phyloP scores from a whole-genome alignment of 192 early-diverging fungal species.

The Paraglomus occultum region DNA sequence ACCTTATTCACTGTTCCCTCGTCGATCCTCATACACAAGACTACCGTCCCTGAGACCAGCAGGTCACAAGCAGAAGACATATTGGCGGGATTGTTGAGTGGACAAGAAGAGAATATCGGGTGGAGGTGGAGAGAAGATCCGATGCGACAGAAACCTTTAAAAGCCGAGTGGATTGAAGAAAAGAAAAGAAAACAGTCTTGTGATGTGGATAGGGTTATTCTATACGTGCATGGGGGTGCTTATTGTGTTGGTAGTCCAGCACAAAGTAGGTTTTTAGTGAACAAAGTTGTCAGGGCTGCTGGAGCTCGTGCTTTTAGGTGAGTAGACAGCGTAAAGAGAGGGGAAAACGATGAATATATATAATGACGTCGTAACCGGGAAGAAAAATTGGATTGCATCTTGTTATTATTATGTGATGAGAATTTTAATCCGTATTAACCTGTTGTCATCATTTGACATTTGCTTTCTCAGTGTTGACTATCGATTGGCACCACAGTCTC shows the following conservation, averaged over 20 bases:
- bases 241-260: slow-evolving; percentile 52
- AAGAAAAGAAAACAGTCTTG: slow-evolving; percentile 35
- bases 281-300: slow-evolving; percentile 49
- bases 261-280: slow-evolving; percentile 44
- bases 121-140: slow-evolving; percentile 53
- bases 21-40: background rate
- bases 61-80: slow-evolving; percentile 26
- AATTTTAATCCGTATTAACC: too few species aligned
- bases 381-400: background rate
- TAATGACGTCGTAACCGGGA: background rate
- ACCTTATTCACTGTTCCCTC: background rate
- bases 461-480: slow-evolving; percentile 58
- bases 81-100: slow-evolving; percentile 24
- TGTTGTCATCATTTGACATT: background rate
- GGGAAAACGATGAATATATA: slow-evolving; percentile 25
- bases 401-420: background rate
- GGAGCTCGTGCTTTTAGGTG: slow-evolving; percentile 41
- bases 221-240: slow-evolving; percentile 79
- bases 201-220: slow-evolving; percentile 51
- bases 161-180: slow-evolving; percentile 47
- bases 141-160: slow-evolving; percentile 35
- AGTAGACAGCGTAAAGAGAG: slow-evolving; percentile 27
- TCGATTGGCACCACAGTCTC: slow-evolving; percentile 75
- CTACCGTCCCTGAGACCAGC: slow-evolving; percentile 8
- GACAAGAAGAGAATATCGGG: slow-evolving; percentile 35